A percentile compares a stretch with the other conserved stretches of the same genome.
phyloP scores from a whole-genome alignment of 768 basidiomycete species.

The Holtermannia corniformis region DNA sequence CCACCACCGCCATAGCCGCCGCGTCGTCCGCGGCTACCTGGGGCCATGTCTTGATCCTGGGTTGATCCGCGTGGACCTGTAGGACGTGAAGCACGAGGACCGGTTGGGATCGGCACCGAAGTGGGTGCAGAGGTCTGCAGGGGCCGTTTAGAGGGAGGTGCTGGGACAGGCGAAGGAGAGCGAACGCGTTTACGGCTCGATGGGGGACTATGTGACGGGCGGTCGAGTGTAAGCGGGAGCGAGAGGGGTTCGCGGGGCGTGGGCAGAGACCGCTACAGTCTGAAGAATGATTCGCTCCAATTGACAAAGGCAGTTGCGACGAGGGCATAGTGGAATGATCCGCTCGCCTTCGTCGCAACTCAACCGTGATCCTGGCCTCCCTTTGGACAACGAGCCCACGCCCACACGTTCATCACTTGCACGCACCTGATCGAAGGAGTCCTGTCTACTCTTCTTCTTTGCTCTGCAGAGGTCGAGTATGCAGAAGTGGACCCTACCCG shows the following conservation, averaged over 20 bases:
- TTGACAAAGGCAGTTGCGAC: too few species aligned
- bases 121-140: constrained; percentile 7
- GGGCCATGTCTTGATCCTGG: constrained; percentile 15
- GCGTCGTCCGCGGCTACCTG: constrained; percentile 1
- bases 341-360: too few species aligned
- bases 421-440: not conserved
- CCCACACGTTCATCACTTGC: too few species aligned
- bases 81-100: constrained; percentile 17
- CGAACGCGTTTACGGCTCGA: too few species aligned
- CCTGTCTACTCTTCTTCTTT: constrained; percentile 2
- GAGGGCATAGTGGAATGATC: too few species aligned
- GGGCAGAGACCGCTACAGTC: too few species aligned
- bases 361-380: too few species aligned
- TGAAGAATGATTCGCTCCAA: too few species aligned
- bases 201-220: not conserved
- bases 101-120: constrained; percentile 24
- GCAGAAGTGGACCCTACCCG: not conserved
- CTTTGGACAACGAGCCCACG: too few species aligned
- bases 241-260: not conserved
- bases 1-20: not conserved
- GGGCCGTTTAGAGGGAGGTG: not conserved
- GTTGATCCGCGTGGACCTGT: constrained; percentile 21
- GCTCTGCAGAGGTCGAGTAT: not conserved
- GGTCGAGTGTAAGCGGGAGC: not conserved
- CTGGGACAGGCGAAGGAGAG: constrained; percentile 3